These are phyloP conservation scores for Coemansia sp. DNA, from an alignment of 192 early-diverging fungal genomes.

Conservation along the genomic window DNA sequence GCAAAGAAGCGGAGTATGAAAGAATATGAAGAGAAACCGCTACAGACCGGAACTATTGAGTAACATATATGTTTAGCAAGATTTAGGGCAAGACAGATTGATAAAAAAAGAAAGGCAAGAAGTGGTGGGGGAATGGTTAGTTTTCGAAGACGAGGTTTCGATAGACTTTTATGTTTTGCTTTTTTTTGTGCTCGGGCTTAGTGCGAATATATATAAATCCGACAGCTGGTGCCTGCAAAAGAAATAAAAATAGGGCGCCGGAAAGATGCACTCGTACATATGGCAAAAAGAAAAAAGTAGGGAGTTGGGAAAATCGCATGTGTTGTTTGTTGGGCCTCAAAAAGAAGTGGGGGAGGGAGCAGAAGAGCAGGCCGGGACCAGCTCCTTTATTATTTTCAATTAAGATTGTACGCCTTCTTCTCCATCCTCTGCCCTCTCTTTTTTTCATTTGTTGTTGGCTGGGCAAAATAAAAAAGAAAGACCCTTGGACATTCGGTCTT, in stretches of 20 bases:
- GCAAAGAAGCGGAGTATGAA: not conserved
- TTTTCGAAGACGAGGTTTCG: not conserved
- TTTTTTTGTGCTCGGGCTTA: not conserved
- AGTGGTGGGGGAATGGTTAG: no score
- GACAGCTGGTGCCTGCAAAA: not conserved
- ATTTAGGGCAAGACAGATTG: not conserved
- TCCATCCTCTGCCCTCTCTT: not conserved
- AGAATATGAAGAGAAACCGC: not conserved
- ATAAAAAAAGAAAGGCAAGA: not conserved
- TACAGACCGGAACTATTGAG: not conserved
- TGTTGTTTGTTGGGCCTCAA: not conserved
- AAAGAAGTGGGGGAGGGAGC: not conserved
- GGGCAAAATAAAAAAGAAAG: not conserved
- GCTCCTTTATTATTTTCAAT: slow-evolving; percentile 1
- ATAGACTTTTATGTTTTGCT: not conserved
- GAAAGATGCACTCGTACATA: not conserved
- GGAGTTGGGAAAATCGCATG: not conserved
- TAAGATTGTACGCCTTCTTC: not conserved
- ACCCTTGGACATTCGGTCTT: not conserved
- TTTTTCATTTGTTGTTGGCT: not conserved
- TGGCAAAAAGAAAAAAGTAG: not conserved
- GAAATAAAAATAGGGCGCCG: not conserved
- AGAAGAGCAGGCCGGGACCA: not conserved
- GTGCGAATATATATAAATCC: not conserved
- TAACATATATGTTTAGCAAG: not conserved